Conservation (phyloP, 306 rosid species). For the Sphenostylis stenocarpa region DNA sequence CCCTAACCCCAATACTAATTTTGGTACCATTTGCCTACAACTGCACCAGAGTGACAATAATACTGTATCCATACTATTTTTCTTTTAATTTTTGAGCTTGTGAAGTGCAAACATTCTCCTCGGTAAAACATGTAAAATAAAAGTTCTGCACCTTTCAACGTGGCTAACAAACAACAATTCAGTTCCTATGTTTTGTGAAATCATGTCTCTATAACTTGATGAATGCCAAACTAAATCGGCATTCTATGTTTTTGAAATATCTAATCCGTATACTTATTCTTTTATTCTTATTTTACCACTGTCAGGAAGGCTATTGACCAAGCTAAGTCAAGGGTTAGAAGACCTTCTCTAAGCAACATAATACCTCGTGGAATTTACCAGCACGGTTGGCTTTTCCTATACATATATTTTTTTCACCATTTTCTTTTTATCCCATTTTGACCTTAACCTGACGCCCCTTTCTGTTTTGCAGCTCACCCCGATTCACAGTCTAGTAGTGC, state of each 20-base stretch:
- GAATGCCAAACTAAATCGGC: not conserved
- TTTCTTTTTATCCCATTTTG: not conserved
- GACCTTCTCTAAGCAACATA: not conserved
- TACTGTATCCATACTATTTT: not conserved
- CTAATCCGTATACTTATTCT: not conserved
- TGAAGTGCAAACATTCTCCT: not conserved
- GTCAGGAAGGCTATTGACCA: not conserved
- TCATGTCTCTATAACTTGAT: not conserved
- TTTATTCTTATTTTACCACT: not conserved
- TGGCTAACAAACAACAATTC: not conserved
- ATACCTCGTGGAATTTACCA: not conserved
- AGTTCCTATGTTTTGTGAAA: not conserved
- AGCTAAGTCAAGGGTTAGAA: not conserved
- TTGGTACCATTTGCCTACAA: not conserved
- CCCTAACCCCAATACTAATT: not conserved
- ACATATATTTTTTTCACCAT: not conserved
- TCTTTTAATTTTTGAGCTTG: not conserved
- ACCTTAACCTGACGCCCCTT: not conserved
- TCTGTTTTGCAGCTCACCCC: slow-evolving; percentile 44
- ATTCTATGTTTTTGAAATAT: not conserved
- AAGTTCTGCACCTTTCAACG: not conserved
- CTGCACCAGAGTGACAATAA: not conserved
- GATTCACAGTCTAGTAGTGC: slow-evolving; percentile 34
- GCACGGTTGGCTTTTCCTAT: not conserved
- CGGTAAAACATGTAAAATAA: not conserved